Conservation (phyloP, 257 asterid genomes). For the Plectranthus barbatus region DNA sequence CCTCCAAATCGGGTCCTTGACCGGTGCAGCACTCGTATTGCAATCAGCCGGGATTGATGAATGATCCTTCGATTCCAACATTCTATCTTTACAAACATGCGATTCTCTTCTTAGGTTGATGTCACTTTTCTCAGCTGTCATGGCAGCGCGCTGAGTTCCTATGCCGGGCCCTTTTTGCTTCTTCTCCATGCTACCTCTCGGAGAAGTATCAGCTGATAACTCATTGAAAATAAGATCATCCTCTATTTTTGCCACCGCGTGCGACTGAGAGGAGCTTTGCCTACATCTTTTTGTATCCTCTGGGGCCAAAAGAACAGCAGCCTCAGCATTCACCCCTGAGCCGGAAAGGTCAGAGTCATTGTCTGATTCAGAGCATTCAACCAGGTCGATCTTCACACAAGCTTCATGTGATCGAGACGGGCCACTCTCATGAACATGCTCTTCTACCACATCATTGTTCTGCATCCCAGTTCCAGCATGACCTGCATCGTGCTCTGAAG, state of each 20-base stretch:
- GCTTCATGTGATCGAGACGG: no score
- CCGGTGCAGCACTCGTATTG: conserved; percentile 26
- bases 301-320: not conserved
- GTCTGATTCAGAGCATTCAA: not conserved
- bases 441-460: not conserved
- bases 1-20: conserved; percentile 51
- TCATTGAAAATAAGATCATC: not conserved
- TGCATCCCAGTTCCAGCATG: not conserved
- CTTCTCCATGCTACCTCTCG: not conserved
- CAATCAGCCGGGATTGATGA: not conserved
- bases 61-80: no score
- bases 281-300: not conserved
- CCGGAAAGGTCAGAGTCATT: not conserved
- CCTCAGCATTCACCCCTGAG: not conserved
- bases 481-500: not conserved
- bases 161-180: not conserved
- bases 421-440: no score
- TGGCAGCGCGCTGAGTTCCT: not conserved
- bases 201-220: not conserved
- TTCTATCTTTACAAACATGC: not conserved
- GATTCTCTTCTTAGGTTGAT: not conserved
- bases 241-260: not conserved
- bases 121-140: not conserved
- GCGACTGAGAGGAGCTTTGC: not conserved
- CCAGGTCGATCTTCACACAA: not conserved